Evolutionary conservation across 768 basidiomycete genomes (phyloP), one percentile per base, ranked within the genome.

Genomic region (Clavaria fumosa): DNA sequence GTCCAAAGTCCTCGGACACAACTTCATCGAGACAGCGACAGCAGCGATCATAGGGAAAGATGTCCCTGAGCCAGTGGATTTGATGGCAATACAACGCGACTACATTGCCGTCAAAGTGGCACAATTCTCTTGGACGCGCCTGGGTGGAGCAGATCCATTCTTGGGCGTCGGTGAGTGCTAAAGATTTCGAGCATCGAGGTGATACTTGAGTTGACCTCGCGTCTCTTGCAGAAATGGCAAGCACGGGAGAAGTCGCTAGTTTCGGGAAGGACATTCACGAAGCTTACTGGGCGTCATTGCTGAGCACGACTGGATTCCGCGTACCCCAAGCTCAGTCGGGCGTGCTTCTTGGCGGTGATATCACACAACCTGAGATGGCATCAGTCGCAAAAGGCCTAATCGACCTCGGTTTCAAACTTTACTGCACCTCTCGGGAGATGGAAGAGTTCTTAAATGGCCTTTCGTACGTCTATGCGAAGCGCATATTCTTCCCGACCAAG

Each of bases 51-150:
- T 81, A 14, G 79, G 75, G 38, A 68, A 81, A 42, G 66, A 88
- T 45, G 86, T 97, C 0, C 95, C 95, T 2, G 80, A 78, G 45
- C 84, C 95, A 4, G 58, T 91, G 18, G 91, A 99, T 52, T 59
- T 91, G 41, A 97, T 97, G 91, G 70, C 76, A 38, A 67, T 81
- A 55, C 69, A 79, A 55, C 70, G 88, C 19, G 79, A 91, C 53
- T 97, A 97, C 56, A 82, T 79, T 11, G 79, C 89, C 5, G 84
- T 99, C 69, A 97, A 99, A 63, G 90, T 95, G 32, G 79, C 95
- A 7, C 93, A 96, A 52, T 97, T 99, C 66, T 89, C 84, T 7
- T 99, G 93, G 95, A 96, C 91, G 34, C 80, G 93, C 28, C 55
- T 99, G 26, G 88, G 75, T 17, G 93, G 93, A 41, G 93, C 93